phyloP scores from a whole-genome alignment of 2,329 filamentous ascomycete species.

The Aspergillus pseudoglaucus region DNA sequence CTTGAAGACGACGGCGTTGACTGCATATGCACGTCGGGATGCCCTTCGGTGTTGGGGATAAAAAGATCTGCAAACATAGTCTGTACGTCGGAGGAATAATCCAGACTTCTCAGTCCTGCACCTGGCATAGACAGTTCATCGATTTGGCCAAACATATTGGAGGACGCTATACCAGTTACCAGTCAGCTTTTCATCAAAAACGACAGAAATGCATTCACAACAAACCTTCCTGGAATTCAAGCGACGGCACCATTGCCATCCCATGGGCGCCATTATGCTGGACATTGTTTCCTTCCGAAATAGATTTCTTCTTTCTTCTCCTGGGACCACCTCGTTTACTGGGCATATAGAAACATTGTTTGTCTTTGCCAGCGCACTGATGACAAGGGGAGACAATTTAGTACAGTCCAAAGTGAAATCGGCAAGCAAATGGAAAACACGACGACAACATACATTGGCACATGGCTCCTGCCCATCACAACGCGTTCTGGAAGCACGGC shows the following conservation, averaged over 20 bases:
- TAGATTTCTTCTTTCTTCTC: constrained; percentile 31
- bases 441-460: constrained; percentile 31
- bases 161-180: constrained; percentile 16
- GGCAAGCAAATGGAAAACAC: neutral
- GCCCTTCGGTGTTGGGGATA: constrained; percentile 15
- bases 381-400: neutral
- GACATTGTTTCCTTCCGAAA: constrained; percentile 14
- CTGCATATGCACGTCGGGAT: constrained; percentile 22
- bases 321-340: constrained; percentile 41
- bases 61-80: constrained; percentile 35
- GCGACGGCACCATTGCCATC: constrained; percentile 14
- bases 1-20: constrained; percentile 21
- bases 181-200: constrained; percentile 13
- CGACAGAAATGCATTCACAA: constrained; percentile 8
- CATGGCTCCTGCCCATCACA: constrained; percentile 41
- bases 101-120: constrained; percentile 34
- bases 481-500: constrained; percentile 38
- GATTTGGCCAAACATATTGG: constrained; percentile 33
- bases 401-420: neutral
- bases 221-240: constrained; percentile 29
- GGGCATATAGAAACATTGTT: constrained; percentile 37
- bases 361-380: constrained; percentile 35
- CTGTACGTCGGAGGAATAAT: constrained; percentile 31
- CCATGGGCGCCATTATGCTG: constrained; percentile 16
- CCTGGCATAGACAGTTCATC: constrained; percentile 35